Evolutionary conservation across 805 yeast genomes (phyloP).

Genomic region (Cyberlindnera veronae): DNA sequence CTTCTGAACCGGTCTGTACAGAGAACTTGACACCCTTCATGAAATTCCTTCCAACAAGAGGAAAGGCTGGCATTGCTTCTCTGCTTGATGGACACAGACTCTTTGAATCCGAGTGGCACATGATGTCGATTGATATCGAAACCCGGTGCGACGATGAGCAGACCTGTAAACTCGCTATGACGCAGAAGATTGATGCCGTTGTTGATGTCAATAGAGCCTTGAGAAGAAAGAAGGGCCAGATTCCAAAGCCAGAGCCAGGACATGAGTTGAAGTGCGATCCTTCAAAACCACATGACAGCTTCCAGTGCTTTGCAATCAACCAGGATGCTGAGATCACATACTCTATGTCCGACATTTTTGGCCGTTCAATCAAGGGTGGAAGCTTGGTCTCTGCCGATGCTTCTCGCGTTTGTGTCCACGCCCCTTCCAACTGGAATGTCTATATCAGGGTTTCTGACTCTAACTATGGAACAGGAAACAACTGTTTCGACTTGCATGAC

Average conservation of each 20-base stretch:
- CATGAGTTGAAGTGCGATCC: constrained; percentile 71
- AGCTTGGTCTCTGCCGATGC: constrained; percentile 50
- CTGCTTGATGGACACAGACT: constrained; percentile 86
- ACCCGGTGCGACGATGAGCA: constrained; percentile 44
- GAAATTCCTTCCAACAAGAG: constrained; percentile 86
- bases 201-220: constrained; percentile 65
- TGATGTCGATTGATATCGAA: constrained; percentile 79
- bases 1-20: constrained; percentile 94
- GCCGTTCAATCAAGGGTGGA: constrained; percentile 60
- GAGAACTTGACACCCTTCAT: constrained; percentile 94
- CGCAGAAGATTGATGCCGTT: constrained; percentile 67
- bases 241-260: constrained; percentile 77
- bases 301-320: constrained; percentile 76
- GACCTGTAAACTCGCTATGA: constrained; percentile 50
- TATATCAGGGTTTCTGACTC: constrained; percentile 29
- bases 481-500: constrained; percentile 35
- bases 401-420: constrained; percentile 42
- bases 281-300: constrained; percentile 52
- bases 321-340: constrained; percentile 46
- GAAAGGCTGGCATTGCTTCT: constrained; percentile 82
- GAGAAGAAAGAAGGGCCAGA: constrained; percentile 60
- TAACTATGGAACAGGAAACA: constrained; percentile 31
- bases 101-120: constrained; percentile 91
- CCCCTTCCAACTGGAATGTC: constrained; percentile 47
- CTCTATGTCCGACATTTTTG: constrained; percentile 64